Base-by-base conservation (phyloP, 2,329 filamentous ascomycete genomes). In the Penicillium sp. region DNA sequence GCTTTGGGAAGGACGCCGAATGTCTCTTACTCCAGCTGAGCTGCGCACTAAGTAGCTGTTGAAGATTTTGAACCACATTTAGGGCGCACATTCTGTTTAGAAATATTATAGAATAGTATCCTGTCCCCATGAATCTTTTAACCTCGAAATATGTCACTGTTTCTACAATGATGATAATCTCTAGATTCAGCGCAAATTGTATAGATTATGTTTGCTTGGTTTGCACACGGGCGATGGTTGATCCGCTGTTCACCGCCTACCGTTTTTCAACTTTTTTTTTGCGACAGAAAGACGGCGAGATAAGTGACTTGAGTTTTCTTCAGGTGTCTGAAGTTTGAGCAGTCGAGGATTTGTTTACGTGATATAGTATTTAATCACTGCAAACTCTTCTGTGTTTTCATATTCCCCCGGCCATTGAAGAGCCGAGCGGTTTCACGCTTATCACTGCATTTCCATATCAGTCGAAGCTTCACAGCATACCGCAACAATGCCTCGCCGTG, bases 401-500 rank as follows among this genome's bases (percentile, higher is more conserved):
- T 10, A 10, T 17, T 25, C 10, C 13, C 23, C 48, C 38, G 49
- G 35, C 41, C 50, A 55, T 49, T 46, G 31, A 56, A 47, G 50
- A 38, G 40, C 37, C 49, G n/a, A 56, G 25, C 46, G 48, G 37
- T 53, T 41, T 46, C 55, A 54, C 57, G 46, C 41, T 61, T 59
- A 54, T 56, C 47, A 60, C 54, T 52, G 38, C 33, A 35, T 57
- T 59, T 57, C 38, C 55, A 48, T 55, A 55, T 57, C 50, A 50
- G 50, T 62, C 50, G 58, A 56, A 19, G 19, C 29, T 31, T 50
- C 21, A 23, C 23, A 56, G 53, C 50, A 55, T 45, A 57, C 47
- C 48, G 37, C 58, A 59, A 76, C 49, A 37, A 96, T 95, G 91
- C 82, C 84, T 77, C 82, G 81, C 73, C 87, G 90, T 58, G 86